phyloP scores from a whole-genome alignment of 1,139 yeast genomes.

The Blastobotrys elegans region DNA sequence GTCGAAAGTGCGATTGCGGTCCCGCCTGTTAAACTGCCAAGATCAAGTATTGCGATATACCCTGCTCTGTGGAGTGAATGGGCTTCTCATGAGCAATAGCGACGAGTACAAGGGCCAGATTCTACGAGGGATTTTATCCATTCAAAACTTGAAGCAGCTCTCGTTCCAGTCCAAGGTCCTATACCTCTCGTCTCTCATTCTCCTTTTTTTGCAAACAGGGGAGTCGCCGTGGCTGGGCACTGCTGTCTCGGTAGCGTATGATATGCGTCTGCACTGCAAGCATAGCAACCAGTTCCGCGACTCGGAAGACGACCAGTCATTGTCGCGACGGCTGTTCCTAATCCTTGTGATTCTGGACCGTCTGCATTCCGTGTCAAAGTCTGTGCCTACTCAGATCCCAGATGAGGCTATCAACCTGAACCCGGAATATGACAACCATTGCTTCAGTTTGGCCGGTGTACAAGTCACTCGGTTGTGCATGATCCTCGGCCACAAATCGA shows the following conservation, averaged over 20 bases:
- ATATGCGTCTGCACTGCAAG: conserved; percentile 22
- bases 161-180: conserved; percentile 23
- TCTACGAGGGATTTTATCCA: conserved; percentile 13
- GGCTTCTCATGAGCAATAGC: conserved; percentile 17
- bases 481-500: conserved; percentile 19
- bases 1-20: conserved; percentile 30
- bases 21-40: conserved; percentile 29
- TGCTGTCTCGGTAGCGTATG: conserved; percentile 34
- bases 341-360: conserved; percentile 32
- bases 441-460: conserved; percentile 22
- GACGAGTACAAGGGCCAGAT: conserved; percentile 18
- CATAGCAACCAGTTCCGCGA: conserved; percentile 5
- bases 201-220: conserved; percentile 35
- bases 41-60: conserved; percentile 23
- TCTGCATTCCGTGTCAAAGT: conserved; percentile 25
- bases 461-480: conserved; percentile 25
- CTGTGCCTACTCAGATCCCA: conserved; percentile 25
- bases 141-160: conserved; percentile 9
- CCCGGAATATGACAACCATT: conserved; percentile 20
- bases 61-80: conserved; percentile 22
- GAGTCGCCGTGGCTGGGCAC: conserved; percentile 37
- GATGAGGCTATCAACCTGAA: conserved; percentile 19
- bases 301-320: conserved; percentile 22
- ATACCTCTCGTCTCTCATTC: conserved; percentile 31
- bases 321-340: conserved; percentile 29